phyloP scores from a whole-genome alignment of 2,329 filamentous ascomycete species.

The Trichophyton mentagrophytes region DNA sequence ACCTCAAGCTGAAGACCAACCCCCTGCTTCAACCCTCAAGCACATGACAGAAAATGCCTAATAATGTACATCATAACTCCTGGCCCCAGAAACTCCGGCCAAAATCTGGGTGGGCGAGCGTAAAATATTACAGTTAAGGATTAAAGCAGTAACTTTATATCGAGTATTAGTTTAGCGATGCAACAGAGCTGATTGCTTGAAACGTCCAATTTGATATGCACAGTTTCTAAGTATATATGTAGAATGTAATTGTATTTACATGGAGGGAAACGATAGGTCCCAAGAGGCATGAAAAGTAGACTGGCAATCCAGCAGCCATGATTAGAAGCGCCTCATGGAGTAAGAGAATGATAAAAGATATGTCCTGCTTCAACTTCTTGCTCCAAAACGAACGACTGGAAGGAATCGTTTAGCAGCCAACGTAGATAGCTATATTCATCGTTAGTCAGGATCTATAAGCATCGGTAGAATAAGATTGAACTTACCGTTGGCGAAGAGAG shows the following conservation, averaged over 20 bases:
- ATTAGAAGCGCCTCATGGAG: background rate
- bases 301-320: background rate
- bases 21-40: too few relatives aligned
- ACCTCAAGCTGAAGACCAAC: too few relatives aligned
- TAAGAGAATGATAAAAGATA: background rate
- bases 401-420: conserved; percentile 4
- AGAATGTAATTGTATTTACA: conserved; percentile 1
- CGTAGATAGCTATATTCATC: conserved; percentile 3
- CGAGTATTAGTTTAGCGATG: background rate
- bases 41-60: too few relatives aligned
- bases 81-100: too few relatives aligned
- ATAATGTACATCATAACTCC: too few relatives aligned
- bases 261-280: background rate
- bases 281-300: background rate
- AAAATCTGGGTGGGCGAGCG: too few relatives aligned
- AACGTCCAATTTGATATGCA: background rate
- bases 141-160: background rate
- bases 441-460: background rate
- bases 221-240: background rate
- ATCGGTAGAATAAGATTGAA: conserved; percentile 1
- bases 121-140: too few relatives aligned
- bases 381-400: background rate
- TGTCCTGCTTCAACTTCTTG: background rate
- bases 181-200: background rate
- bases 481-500: conserved; percentile 41